Base-by-base conservation (phyloP, 176 grass and related monocot species). In the Bolboschoenus planiculmis region DNA sequence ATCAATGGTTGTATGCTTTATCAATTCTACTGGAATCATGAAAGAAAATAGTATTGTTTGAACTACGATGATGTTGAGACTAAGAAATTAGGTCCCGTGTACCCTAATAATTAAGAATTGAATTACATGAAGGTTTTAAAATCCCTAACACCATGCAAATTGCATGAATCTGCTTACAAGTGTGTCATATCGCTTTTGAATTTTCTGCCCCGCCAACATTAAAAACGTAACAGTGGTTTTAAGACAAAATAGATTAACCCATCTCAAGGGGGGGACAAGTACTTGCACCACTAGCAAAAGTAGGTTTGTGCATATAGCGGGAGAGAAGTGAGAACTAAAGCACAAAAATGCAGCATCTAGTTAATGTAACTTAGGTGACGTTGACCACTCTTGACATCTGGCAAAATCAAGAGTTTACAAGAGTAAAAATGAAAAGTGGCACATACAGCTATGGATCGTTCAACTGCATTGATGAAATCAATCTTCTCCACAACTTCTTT, bases 371-470 rank as follows among this genome's bases (percentile, higher is more conserved):
- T 50, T 31, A 76, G 71, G 44, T 30, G 71, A 23, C 33, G 20
- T 37, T 47, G 5, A 30, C 70, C 21, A 74, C 43, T 35, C 84
- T 61, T 20, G 35, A 64, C 40, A 50, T 67, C 48, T 61, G 20
- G 33, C 50, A 72, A 84, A 56, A 56, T 54, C 29, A 76, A 24
- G 65, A 76, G 43, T 75, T 70, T 57, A 76, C 20, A 63, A 46
- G 35, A 48, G 14, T 29, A 42, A 14, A 66, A 18, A 63, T 13
- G 87, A 46, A 81, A 60, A 56, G 46, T 24, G 62, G 83, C 81
- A 88, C 91, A 86, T 99, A 99, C 97, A 84, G 97, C 97, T 90
- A 99, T 95, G 74, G 97, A 99, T 56, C 97, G 93, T 79, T 99
- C 97, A 86, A 99, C 97, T 5, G 97, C 97, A 80, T 43, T 81